phyloP scores from a whole-genome alignment of 441 rosid genomes.

The Populus trichocarpa region DNA sequence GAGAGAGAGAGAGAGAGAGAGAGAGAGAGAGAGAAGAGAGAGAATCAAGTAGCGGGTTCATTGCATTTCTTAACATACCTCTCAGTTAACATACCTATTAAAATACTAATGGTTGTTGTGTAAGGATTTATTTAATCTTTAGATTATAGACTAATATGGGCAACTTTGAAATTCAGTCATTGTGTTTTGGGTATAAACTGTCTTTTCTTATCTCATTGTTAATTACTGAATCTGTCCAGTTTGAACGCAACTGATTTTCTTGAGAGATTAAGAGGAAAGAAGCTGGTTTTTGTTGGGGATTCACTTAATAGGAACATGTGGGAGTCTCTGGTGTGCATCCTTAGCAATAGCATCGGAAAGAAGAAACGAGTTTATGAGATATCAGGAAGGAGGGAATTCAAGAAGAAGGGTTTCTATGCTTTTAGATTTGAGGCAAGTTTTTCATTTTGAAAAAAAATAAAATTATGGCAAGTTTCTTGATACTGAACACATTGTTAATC shows the following conservation, averaged over 20 bases:
- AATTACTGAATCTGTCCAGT: constrained; percentile 30
- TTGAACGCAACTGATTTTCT: constrained; percentile 57
- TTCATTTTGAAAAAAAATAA: neutral
- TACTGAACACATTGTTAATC: too few species aligned
- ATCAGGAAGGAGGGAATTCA: constrained; percentile 52
- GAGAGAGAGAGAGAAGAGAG: too few species aligned
- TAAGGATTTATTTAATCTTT: neutral
- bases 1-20: too few species aligned
- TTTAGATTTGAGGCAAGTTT: constrained; percentile 49
- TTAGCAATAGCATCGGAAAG: constrained; percentile 45
- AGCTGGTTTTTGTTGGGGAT: constrained; percentile 72
- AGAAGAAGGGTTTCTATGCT: constrained; percentile 55
- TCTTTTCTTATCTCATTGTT: neutral
- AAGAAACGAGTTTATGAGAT: constrained; percentile 54
- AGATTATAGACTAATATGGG: neutral
- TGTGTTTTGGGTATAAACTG: neutral
- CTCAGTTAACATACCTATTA: neutral
- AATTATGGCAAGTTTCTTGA: neutral
- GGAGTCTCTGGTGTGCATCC: constrained; percentile 77
- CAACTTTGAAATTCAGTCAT: constrained; percentile 1
- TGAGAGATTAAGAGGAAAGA: constrained; percentile 63
- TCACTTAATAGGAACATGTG: constrained; percentile 89
- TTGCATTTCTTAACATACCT: neutral
- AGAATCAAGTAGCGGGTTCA: neutral
- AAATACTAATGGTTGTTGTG: neutral